Evolutionary conservation across 1,139 yeast species (phyloP).

Genomic region (Suhomyces bokatorum): DNA sequence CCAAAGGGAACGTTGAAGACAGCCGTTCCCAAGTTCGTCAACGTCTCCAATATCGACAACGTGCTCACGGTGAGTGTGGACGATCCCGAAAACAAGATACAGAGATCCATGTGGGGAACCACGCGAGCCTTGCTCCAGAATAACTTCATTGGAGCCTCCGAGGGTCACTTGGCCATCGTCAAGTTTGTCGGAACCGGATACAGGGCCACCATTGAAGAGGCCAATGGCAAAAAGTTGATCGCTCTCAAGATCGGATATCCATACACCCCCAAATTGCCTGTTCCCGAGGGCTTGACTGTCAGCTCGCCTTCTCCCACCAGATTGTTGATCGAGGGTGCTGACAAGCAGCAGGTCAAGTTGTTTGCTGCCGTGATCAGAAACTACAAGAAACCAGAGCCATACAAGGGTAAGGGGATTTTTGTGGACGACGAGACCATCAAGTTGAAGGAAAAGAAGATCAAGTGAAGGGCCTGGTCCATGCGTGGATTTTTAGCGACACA

Average conservation of each 20-base stretch:
- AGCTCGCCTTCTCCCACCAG: constrained; percentile 86
- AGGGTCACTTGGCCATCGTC: constrained; percentile 86
- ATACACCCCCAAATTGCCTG: constrained; percentile 67
- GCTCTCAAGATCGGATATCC: constrained; percentile 75
- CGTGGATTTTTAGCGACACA: too few species aligned
- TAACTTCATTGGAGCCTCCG: constrained; percentile 82
- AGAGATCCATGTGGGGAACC: constrained; percentile 95
- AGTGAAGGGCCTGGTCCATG: constrained; percentile 39
- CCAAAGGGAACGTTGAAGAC: constrained; percentile 73
- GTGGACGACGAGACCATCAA: constrained; percentile 88
- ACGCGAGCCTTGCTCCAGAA: constrained; percentile 77
- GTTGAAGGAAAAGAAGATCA: constrained; percentile 89
- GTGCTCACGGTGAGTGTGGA: constrained; percentile 56
- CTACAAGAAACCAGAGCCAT: constrained; percentile 95
- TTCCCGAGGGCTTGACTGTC: constrained; percentile 78
- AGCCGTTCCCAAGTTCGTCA: constrained; percentile 73
- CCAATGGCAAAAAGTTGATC: constrained; percentile 59
- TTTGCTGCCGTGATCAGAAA: constrained; percentile 88
- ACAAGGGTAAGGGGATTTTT: constrained; percentile 96
- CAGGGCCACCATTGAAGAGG: constrained; percentile 71
- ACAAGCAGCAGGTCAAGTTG: constrained; percentile 82
- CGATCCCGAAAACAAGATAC: constrained; percentile 61
- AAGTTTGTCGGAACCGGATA: constrained; percentile 97
- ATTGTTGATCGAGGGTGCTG: constrained; percentile 79
- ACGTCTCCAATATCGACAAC: constrained; percentile 34